Evolutionary conservation across 1,139 yeast genomes (phyloP).

Genomic region (Saccharomyces hybrid): DNA sequence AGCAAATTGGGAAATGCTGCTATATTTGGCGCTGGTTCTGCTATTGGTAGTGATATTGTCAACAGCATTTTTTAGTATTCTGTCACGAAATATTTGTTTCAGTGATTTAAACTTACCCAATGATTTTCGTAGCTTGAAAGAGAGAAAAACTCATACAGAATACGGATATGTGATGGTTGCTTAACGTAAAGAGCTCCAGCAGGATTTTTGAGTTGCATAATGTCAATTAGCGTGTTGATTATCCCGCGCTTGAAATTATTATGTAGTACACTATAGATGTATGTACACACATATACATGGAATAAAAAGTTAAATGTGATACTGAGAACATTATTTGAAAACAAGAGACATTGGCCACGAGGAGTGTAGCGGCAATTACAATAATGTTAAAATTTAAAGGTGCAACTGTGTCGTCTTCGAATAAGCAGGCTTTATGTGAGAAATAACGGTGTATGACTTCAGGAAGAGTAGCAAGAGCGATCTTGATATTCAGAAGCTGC

Average conservation of each 20-base stretch:
- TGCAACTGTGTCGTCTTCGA: not conserved
- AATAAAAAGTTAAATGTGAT: not conserved
- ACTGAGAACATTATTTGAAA: not conserved
- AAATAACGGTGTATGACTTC: not conserved
- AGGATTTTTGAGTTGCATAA: not conserved
- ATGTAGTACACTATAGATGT: not conserved
- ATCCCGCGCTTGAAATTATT: not conserved
- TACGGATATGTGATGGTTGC: not conserved
- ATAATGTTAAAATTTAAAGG: not conserved
- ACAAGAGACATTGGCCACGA: not conserved
- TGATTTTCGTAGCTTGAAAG: not conserved
- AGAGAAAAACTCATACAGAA: not conserved
- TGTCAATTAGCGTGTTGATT: not conserved
- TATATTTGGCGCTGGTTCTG: constrained; percentile 94
- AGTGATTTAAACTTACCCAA: not conserved
- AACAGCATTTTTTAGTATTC: constrained; percentile 59
- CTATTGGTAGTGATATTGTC: constrained; percentile 76
- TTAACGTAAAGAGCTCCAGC: not conserved
- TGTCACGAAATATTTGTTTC: not conserved
- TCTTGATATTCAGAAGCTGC: not conserved
- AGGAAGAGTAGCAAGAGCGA: not conserved
- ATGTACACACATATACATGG: not conserved
- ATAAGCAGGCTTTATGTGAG: not conserved
- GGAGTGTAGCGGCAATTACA: not conserved
- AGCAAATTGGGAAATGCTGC: constrained; percentile 87